A percentile compares a stretch with the other conserved stretches of the same genome.
Evolutionary conservation across 2,329 filamentous ascomycete species (phyloP).

Genomic region (Talaromyces sp.): DNA sequence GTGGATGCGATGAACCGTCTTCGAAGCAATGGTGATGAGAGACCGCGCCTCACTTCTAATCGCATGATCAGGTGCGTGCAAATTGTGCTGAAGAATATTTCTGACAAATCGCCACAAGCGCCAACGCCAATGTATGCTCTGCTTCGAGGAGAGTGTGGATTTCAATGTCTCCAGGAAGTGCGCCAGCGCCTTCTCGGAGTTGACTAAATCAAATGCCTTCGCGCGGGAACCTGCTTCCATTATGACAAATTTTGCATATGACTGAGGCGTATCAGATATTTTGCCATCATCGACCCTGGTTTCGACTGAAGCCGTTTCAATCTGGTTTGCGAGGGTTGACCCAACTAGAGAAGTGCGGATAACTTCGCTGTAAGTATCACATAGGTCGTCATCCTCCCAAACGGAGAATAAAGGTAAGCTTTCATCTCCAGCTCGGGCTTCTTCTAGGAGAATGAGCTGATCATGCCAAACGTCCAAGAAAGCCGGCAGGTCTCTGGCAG

Average conservation of each 20-base stretch:
- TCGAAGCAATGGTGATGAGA: constrained; percentile 33
- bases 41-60: constrained; percentile 23
- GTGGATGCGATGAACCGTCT: constrained; percentile 34
- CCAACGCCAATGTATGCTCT: constrained; percentile 43
- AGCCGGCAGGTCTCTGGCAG: constrained; percentile 42
- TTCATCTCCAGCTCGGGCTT: constrained; percentile 29
- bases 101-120: constrained; percentile 43
- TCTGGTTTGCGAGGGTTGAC: constrained; percentile 31
- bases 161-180: constrained; percentile 30
- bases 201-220: constrained; percentile 24
- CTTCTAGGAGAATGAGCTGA: constrained; percentile 41
- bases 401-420: constrained; percentile 35
- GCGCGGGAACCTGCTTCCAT: constrained; percentile 39
- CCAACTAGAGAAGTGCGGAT: constrained; percentile 36
- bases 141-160: constrained; percentile 35
- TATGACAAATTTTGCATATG: constrained; percentile 41
- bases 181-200: constrained; percentile 26
- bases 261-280: constrained; percentile 27
- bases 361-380: constrained; percentile 38
- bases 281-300: constrained; percentile 31
- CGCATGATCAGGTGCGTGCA: constrained; percentile 23
- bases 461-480: constrained; percentile 47
- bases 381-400: constrained; percentile 51
- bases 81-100: constrained; percentile 35
- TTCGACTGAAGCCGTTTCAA: constrained; percentile 34